phyloP scores from a whole-genome alignment of 78 protist genomes.

The Protostelium mycophagum region DNA sequence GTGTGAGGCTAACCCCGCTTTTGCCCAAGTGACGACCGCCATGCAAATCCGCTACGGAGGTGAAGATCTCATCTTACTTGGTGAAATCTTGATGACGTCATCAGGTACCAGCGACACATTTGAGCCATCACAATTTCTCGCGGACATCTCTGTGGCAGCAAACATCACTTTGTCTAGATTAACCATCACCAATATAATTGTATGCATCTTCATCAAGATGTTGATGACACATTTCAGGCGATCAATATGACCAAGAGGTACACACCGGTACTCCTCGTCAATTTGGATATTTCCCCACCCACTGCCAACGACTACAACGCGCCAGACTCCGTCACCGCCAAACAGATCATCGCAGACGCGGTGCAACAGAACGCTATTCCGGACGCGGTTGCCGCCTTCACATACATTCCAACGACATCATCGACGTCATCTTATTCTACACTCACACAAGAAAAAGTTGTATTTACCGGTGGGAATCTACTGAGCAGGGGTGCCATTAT shows the following conservation, averaged over 20 bases:
- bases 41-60: neutral
- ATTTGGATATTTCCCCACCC: neutral
- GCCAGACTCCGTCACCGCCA: neutral
- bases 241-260: neutral
- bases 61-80: too few species aligned
- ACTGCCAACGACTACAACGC: neutral
- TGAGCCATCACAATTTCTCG: too few species aligned
- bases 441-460: neutral
- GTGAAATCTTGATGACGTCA: neutral
- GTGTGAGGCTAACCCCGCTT: neutral
- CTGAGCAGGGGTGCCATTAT: neutral
- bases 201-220: neutral
- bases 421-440: neutral
- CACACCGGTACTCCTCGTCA: neutral
- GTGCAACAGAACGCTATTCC: neutral
- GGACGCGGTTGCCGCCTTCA: neutral
- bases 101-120: too few species aligned
- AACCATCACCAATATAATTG: neutral
- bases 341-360: neutral
- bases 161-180: neutral
- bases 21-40: neutral
- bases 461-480: neutral
- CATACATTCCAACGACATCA: neutral
- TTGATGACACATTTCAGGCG: neutral
- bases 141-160: neutral